Evolutionary conservation across 78 protist species (phyloP).

Genomic region (Dictyostelium intermedium): DNA sequence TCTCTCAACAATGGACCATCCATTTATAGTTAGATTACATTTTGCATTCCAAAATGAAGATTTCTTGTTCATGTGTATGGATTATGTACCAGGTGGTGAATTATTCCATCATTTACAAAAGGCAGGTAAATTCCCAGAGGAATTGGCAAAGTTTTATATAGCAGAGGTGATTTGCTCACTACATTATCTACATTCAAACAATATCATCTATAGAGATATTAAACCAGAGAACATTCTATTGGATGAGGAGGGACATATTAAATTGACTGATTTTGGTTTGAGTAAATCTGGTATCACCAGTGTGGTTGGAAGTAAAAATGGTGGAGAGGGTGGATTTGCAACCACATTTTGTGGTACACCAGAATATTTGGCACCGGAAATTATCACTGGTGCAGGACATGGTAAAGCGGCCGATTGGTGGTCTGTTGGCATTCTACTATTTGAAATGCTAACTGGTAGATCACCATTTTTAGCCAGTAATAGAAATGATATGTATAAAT

Average conservation of each 20-base stretch:
- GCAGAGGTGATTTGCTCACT: slow-evolving; percentile 84
- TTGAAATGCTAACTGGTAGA: slow-evolving; percentile 91
- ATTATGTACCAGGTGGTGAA: slow-evolving; percentile 94
- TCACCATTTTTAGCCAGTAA: slow-evolving; percentile 81
- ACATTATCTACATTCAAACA: slow-evolving; percentile 80
- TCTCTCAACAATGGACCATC: slow-evolving; percentile 72
- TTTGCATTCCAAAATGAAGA: slow-evolving; percentile 90
- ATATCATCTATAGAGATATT: slow-evolving; percentile 86
- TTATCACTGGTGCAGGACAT: slow-evolving; percentile 83
- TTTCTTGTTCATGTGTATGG: slow-evolving; percentile 90
- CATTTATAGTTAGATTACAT: slow-evolving; percentile 73
- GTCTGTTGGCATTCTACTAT: slow-evolving; percentile 91
- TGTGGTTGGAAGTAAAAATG: slow-evolving; percentile 33
- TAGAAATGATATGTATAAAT: slow-evolving; percentile 80
- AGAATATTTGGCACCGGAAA: slow-evolving; percentile 97
- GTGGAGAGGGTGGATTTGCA: slow-evolving; percentile 71
- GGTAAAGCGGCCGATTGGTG: slow-evolving; percentile 96
- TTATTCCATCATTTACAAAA: slow-evolving; percentile 89
- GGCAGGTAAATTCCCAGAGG: slow-evolving; percentile 72
- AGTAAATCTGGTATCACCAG: slow-evolving; percentile 76
- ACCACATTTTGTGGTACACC: slow-evolving; percentile 99
- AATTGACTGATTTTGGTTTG: slow-evolving; percentile 87
- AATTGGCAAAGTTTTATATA: slow-evolving; percentile 73
- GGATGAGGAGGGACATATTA: slow-evolving; percentile 85
- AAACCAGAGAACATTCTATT: slow-evolving; percentile 89